These are phyloP conservation scores for Coemansia sp. DNA, from an alignment of 192 early-diverging fungal species.

Conservation along the genomic window DNA sequence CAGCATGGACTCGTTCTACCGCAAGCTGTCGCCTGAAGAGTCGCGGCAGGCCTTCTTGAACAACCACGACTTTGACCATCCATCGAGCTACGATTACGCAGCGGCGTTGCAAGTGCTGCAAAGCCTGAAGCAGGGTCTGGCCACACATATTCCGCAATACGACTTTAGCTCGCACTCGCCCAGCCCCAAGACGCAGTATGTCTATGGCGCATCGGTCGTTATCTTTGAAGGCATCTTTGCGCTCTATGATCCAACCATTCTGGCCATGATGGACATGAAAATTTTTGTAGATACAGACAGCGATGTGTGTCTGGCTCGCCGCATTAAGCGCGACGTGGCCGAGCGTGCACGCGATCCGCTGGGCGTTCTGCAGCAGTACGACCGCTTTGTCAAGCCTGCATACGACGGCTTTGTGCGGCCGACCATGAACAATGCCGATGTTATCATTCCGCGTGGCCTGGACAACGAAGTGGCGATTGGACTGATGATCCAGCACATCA, in stretches of 20 bases:
- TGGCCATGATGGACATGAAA: conserved; percentile 81
- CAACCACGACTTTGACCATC: conserved; percentile 93
- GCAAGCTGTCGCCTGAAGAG: conserved; percentile 76
- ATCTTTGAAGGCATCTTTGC: conserved; percentile 99
- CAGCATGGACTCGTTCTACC: conserved; percentile 98
- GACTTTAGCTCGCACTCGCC: conserved; percentile 87
- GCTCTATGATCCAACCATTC: conserved; percentile 78
- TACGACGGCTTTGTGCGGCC: conserved; percentile 91
- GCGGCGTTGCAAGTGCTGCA: conserved; percentile 66
- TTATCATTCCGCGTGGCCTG: conserved; percentile 88
- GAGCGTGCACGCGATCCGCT: conserved; percentile 85
- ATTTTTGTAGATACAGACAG: conserved; percentile 96
- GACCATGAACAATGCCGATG: conserved; percentile 91
- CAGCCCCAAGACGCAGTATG: conserved; percentile 59
- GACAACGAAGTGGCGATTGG: conserved; percentile 92
- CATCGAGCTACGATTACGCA: conserved; percentile 85
- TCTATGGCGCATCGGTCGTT: conserved; percentile 94
- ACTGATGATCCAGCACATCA: conserved; percentile 86
- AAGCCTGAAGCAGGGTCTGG: conserved; percentile 77
- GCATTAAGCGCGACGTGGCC: conserved; percentile 87
- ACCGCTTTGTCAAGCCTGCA: conserved; percentile 89
- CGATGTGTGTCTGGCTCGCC: conserved; percentile 84
- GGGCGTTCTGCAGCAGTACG: conserved; percentile 88
- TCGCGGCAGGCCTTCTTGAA: conserved; percentile 60
- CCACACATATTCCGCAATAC: conserved; percentile 85